phyloP scores from a whole-genome alignment of 805 yeast genomes.

The Sugiyamaella chiloensis region DNA sequence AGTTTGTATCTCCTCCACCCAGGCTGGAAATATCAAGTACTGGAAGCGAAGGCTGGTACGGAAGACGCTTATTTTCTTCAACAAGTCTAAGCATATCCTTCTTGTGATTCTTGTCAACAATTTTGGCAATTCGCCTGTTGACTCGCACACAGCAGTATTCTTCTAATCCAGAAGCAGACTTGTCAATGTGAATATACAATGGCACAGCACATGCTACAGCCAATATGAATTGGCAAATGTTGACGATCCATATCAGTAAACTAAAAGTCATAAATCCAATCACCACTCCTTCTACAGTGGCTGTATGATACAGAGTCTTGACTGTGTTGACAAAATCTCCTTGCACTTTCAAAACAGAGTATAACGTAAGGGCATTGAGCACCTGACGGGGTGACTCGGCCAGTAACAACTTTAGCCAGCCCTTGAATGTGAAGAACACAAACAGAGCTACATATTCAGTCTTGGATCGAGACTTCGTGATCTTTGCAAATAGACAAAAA shows the following conservation, averaged over 20 bases:
- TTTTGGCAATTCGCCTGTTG: conserved; percentile 51
- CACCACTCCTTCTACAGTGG: conserved; percentile 65
- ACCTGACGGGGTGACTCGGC: conserved; percentile 90
- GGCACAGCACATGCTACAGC: conserved; percentile 55
- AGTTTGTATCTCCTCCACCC: too few species aligned
- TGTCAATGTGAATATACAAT: conserved; percentile 45
- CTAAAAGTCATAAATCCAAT: conserved; percentile 74
- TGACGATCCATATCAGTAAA: conserved; percentile 67
- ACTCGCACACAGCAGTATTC: conserved; percentile 61
- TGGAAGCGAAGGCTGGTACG: conserved; percentile 31
- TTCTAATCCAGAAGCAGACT: conserved; percentile 44
- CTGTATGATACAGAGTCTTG: conserved; percentile 54
- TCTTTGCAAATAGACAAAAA: conserved; percentile 68
- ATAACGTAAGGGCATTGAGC: conserved; percentile 70
- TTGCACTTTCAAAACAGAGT: conserved; percentile 43
- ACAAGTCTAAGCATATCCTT: conserved; percentile 30
- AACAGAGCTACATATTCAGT: conserved; percentile 68
- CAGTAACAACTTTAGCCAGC: conserved; percentile 57
- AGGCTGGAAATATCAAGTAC: conserved; percentile 13
- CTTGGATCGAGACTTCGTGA: conserved; percentile 58
- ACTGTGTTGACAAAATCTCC: conserved; percentile 40
- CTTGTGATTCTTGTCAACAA: conserved; percentile 43
- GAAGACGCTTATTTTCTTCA: conserved; percentile 26
- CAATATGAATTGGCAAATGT: conserved; percentile 52
- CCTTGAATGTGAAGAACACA: conserved; percentile 61